Base-by-base conservation (phyloP, 2,329 filamentous ascomycete species). In the Tolypocladium inflatum region DNA sequence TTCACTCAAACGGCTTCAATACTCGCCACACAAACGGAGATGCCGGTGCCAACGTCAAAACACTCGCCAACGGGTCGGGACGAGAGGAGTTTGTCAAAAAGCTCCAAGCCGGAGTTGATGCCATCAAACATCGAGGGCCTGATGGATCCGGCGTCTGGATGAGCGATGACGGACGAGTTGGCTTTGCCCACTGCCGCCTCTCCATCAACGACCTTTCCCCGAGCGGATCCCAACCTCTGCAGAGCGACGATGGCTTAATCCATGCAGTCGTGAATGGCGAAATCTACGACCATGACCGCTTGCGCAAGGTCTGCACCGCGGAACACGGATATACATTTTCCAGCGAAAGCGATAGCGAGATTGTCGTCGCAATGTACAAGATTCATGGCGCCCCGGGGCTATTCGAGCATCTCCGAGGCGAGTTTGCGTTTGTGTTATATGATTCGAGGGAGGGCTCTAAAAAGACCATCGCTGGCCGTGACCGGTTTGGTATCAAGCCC, bases 231-330 rank as follows among this genome's bases (percentile, higher is more conserved):
- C 80, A 82, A 61, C 80, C 80, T 2, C 66, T 79, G 52, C 72
- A 76, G 56, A 69, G 71, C 60, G 58, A 63, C 11, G 67, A 73
- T 19, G 65, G 67, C 23, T 61, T 62, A 1, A 70, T 84, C 21
- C 80, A 84, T 64, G 80, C 80, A 2, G 76, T 84, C n/a, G 78
- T 84, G 30, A 84, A 82, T 59, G 81, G 82, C 35, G 81, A 84
- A 65, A 72, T 85, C n/a, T 85, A 85, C 65, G 78, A 80, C 63
- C 72, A 77, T 58, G 77, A 81, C 54, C 63, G 67, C 13, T 71
- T 80, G 15, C 73, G 78, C 30, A 63, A 62, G 8, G 63, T 72
- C 13, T 66, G 77, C 23, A 58, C 63, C n/a, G 58, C 65, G 2
- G 59, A 71, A 2, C 70, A 70, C 54, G 63, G 66, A 11, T 80